Evolutionary conservation across 78 protist genomes (phyloP), one percentile per base, ranked within the genome.

Genomic region (Andalucia godoyi): DNA sequence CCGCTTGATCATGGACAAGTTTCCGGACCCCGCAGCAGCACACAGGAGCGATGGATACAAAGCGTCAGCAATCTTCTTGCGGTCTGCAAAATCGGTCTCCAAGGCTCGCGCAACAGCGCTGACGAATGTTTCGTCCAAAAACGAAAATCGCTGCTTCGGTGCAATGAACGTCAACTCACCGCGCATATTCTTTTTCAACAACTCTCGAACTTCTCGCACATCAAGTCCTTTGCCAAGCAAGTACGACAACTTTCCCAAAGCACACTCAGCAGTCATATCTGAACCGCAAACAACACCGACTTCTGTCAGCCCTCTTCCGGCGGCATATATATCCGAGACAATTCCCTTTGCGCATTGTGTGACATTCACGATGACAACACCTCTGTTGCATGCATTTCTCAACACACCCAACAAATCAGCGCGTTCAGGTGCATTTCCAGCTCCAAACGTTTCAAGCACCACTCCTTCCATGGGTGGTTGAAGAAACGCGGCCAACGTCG

Each of bases 251-350:
- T 90, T 90, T 12, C 87, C 70, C n/a, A 71, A 57, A 17, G 85
- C 74, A 0, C 92, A 86, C 57, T 91, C 96, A 13, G 76, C 53
- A 21, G 96, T 91, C 96, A 91, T 88, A 59, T 90, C 96, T 27
- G 68, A 52, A 4, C 81, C 91, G 18, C 67, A 33, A 33, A 88
- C 50, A 2, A 72, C 79, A 33, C 83, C 86, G 1, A 8, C 10
- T 7, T 12, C 13, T 15, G 3, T 0, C 2, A 59, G 52, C 36
- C 8, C 7, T 17, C 36, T 21, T 1, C 75, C 79, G 8, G 30
- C 49, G 36, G 77, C 65, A 30, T 65, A 75, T 39, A 15, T 6
- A 29, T 2, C 2, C 5, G 37, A 54, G 25, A 38, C 47, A n/a
- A 70, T 66, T 15, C 80, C 80, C 3, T 38, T 4, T 7, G n/a